Conservation (phyloP, 2,329 filamentous ascomycete species). For the Phyllosticta citrichinensis region DNA sequence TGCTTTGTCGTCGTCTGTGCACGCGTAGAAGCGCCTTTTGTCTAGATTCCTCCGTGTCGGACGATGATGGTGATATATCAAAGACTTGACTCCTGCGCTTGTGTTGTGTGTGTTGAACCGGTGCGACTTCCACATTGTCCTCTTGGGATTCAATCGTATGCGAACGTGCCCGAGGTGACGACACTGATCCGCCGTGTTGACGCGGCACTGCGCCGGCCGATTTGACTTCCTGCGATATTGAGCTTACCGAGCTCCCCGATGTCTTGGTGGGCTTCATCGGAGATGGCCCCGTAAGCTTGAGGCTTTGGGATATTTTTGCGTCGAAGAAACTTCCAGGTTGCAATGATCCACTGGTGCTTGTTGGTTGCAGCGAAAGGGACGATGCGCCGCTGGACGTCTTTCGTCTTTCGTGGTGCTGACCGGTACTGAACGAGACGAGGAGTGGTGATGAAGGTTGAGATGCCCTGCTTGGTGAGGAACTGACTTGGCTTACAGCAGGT, state of each 20-base stretch:
- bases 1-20: conserved; percentile 88
- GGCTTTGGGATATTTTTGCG: conserved; percentile 44
- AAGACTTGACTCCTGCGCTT: conserved; percentile 92
- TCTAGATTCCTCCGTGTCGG: conserved; percentile 91
- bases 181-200: conserved; percentile 24
- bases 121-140: conserved; percentile 47
- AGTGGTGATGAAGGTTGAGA: conserved; percentile 82
- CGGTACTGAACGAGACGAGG: conserved; percentile 92
- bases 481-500: conserved; percentile 71
- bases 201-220: conserved; percentile 19
- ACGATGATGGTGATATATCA: conserved; percentile 93
- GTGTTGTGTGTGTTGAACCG: conserved; percentile 51
- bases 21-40: conserved; percentile 85
- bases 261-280: conserved; percentile 40
- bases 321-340: conserved; percentile 66
- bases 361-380: conserved; percentile 69
- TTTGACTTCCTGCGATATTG: conserved; percentile 34
- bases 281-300: conserved; percentile 45
- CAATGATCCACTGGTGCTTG: conserved; percentile 42
- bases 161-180: conserved; percentile 62
- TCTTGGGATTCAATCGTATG: conserved; percentile 93
- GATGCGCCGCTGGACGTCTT: conserved; percentile 91
- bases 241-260: conserved; percentile 26
- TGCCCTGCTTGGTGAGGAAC: conserved; percentile 75
- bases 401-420: conserved; percentile 69